These are phyloP conservation scores for Wilcoxina mikolae DNA, from an alignment of 495 filamentous ascomycete genomes.

Conservation along the genomic window DNA sequence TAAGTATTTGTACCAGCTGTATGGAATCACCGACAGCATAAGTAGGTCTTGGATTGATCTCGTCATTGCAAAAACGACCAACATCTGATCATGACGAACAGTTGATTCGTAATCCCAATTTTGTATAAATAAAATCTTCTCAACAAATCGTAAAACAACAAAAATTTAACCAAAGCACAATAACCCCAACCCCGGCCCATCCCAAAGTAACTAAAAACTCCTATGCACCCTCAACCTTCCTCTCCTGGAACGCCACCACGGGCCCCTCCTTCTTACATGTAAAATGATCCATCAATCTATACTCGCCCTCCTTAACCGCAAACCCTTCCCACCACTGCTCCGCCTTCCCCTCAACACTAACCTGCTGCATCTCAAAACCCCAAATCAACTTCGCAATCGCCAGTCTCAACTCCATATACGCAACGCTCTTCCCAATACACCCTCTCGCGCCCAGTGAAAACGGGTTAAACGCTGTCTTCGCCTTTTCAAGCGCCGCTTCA, in stretches of 20 bases:
- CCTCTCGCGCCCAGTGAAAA: constrained; percentile 44
- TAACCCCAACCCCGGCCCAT: background rate
- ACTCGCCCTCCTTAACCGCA: constrained; percentile 16
- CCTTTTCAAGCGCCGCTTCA: constrained; percentile 12
- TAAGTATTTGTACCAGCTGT: too few relatives aligned
- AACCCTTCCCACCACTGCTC: constrained; percentile 22
- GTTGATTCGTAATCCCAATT: too few relatives aligned
- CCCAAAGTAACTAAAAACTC: background rate
- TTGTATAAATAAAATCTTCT: too few relatives aligned
- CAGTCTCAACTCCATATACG: constrained; percentile 41
- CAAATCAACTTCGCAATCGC: constrained; percentile 38
- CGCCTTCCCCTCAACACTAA: constrained; percentile 18
- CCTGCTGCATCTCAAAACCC: constrained; percentile 17
- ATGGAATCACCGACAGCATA: too few relatives aligned
- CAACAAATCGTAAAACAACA: too few relatives aligned
- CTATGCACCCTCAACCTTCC: background rate
- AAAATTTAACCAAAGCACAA: background rate
- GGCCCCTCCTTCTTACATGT: constrained; percentile 27
- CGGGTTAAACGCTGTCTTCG: constrained; percentile 36
- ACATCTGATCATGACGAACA: too few relatives aligned
- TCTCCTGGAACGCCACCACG: constrained; percentile 2
- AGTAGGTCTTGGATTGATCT: too few relatives aligned
- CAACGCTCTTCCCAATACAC: constrained; percentile 45
- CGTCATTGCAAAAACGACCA: too few relatives aligned
- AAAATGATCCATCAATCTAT: constrained; percentile 26